phyloP scores from a whole-genome alignment of 73 alveolate genomes.

The Paraurostyla sp. region DNA sequence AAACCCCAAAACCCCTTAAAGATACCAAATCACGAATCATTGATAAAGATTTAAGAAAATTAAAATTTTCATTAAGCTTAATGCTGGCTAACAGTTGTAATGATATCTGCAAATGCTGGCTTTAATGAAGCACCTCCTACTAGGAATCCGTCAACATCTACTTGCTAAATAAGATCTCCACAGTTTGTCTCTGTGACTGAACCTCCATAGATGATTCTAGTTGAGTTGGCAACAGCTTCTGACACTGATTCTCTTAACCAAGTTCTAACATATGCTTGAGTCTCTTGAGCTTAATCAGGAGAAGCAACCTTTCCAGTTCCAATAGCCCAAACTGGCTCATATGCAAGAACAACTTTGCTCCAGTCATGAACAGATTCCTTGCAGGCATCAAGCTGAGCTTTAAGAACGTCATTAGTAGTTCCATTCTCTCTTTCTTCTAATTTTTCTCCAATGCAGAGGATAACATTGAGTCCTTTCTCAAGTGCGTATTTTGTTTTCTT shows the following conservation, averaged over 20 bases:
- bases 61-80: no score
- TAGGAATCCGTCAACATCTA: constrained; percentile 97
- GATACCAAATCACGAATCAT: no score
- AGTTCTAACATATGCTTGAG: constrained; percentile 94
- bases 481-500: constrained; percentile 94
- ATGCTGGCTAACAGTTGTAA: constrained; percentile 70
- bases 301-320: constrained; percentile 99
- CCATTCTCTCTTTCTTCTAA: constrained; percentile 96
- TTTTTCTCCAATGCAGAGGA: constrained; percentile 97
- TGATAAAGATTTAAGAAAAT: no score
- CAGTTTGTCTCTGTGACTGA: constrained; percentile 98
- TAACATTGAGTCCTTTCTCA: constrained; percentile 85
- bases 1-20: no score
- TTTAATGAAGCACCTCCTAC: constrained; percentile 98
- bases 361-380: constrained; percentile 91
- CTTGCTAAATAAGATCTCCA: constrained; percentile 90
- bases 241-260: constrained; percentile 92
- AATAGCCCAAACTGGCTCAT: constrained; percentile 99
- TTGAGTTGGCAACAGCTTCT: constrained; percentile 81
- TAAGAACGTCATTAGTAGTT: constrained; percentile 86
- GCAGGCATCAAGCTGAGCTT: constrained; percentile 89
- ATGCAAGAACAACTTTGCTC: constrained; percentile 96
- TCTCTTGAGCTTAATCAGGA: constrained; percentile 98
- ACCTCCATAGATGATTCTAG: constrained; percentile 99
- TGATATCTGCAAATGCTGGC: constrained; percentile 86